These are phyloP conservation scores for Persicaria tinctoria DNA, from an alignment of 148 eudicot species.

Conservation along the genomic window DNA sequence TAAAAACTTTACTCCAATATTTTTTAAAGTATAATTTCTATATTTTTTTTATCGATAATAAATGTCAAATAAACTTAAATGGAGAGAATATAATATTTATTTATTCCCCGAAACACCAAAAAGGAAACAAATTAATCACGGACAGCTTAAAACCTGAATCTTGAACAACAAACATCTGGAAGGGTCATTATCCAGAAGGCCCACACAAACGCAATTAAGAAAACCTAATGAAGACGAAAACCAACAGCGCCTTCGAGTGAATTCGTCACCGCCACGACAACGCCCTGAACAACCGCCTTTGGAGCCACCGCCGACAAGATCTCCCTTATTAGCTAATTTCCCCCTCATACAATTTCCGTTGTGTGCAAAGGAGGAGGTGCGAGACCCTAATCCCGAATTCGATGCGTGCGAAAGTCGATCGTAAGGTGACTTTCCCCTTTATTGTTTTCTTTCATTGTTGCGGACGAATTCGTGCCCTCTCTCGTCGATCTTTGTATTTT, in stretches of 20 bases:
- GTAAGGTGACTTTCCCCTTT: constrained; percentile 1
- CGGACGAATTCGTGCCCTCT: too few relatives aligned
- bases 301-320: constrained; percentile 3
- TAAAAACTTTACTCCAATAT: too few relatives aligned
- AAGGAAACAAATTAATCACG: neutral
- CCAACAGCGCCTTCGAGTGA: neutral
- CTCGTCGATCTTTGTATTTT: constrained; percentile 2
- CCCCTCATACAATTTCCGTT: neutral
- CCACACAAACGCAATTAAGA: neutral
- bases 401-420: neutral
- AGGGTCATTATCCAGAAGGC: neutral
- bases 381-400: constrained; percentile 1
- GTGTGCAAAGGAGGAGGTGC: neutral
- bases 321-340: neutral
- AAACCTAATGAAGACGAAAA: neutral
- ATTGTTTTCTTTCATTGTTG: neutral
- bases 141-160: neutral
- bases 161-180: neutral
- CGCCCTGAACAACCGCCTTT: constrained; percentile 6
- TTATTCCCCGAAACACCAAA: neutral
- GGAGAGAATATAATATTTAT: too few relatives aligned
- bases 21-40: too few relatives aligned
- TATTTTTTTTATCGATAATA: too few relatives aligned
- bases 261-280: neutral
- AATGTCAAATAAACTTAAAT: too few relatives aligned